Percentiles rank a stretch among this genome's conserved stretches.
Conservation (phyloP, 345 rosid genomes). For the Kernera saxatilis region DNA sequence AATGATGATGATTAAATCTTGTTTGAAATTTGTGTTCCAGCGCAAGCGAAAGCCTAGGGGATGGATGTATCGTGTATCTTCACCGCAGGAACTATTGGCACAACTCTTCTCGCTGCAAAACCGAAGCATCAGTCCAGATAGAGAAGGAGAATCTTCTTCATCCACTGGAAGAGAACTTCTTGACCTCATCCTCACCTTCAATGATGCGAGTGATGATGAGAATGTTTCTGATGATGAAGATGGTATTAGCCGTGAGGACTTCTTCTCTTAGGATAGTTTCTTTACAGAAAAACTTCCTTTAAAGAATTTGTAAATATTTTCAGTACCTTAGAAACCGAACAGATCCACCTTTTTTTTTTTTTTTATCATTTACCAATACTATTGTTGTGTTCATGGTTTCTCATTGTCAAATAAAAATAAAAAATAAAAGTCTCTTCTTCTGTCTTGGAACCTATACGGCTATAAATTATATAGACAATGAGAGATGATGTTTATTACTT, state of each 20-base stretch:
- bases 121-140: slow-evolving; percentile 31
- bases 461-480: no score
- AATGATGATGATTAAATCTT: slow-evolving; percentile 30
- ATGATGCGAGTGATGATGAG: slow-evolving; percentile 32
- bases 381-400: not conserved
- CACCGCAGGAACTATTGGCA: slow-evolving; percentile 46
- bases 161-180: slow-evolving; percentile 38
- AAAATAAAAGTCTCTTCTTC: not conserved
- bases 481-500: no score
- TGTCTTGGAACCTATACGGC: no score
- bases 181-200: slow-evolving; percentile 44
- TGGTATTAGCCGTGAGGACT: slow-evolving; percentile 37
- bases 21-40: slow-evolving; percentile 53
- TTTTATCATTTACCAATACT: not conserved
- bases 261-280: slow-evolving; percentile 22
- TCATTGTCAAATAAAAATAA: not conserved
- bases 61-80: slow-evolving; percentile 43
- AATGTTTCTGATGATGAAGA: slow-evolving; percentile 42
- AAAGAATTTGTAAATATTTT: slow-evolving; percentile 16
- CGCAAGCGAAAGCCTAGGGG: slow-evolving; percentile 49
- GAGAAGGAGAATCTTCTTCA: slow-evolving; percentile 37
- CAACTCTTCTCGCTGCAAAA: slow-evolving; percentile 48
- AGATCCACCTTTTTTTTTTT: not conserved
- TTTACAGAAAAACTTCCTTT: not conserved
- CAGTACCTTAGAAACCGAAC: not conserved